Base-by-base conservation (phyloP, 345 rosid species). In the Gynandropsis gynandra region DNA sequence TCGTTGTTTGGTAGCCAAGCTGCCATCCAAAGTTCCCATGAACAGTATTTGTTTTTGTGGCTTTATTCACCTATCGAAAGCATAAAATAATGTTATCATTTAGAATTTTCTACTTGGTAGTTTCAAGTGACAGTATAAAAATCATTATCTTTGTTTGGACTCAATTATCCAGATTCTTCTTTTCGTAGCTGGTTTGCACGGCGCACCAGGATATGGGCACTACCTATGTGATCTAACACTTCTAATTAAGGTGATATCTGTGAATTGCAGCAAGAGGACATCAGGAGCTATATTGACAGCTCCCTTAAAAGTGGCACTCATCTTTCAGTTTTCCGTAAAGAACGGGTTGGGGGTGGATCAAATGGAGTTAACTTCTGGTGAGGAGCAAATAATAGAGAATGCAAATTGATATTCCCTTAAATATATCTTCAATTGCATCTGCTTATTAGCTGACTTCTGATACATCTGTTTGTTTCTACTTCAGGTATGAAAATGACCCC, bases 401-500 rank as follows among this genome's bases (percentile, higher is more conserved):
- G n/a, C 50, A 47, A 60, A 45, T 11, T 40, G 15, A 56, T 31
- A 29, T 50, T 47, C 27, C 55, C 19, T 19, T 31, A 46, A 56
- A 31, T 18, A 12, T 17, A 29, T 16, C 37, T 21, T 24, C 12
- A 10, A 18, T 21, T 36, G 50, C 20, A 31, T 32, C n/a, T 59
- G 17, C n/a, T 44, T 43, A 9, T 17, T 53, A 44, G 54, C 33
- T 27, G 44, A 29, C 34, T 8, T 54, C 38, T 40, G 59, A 62
- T 32, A 48, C 17, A 35, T 20, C 37, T 45, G 42, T 50, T 33
- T 67, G 37, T 41, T 63, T 63, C 13, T 68, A 70, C 36, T 29
- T 31, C 56, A 89, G 96, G 96, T 86, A 83, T 70, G 98, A 89
- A 77, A 90, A 87, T 62, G 98, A 86, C 62, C 75, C 87, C 29